Base-by-base conservation (phyloP, 2,329 filamentous ascomycete genomes). In the Cladophialophora immunda region DNA sequence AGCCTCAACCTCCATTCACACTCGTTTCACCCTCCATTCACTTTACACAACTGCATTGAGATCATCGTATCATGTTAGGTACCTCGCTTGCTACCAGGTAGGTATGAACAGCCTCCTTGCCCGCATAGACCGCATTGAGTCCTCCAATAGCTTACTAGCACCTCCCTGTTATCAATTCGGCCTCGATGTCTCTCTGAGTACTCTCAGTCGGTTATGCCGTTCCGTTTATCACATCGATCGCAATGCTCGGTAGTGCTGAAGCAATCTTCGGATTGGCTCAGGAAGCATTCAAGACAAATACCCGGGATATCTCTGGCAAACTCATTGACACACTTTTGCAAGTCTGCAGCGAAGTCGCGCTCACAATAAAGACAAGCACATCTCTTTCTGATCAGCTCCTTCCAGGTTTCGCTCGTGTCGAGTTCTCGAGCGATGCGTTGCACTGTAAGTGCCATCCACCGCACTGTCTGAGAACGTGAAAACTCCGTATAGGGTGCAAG, bases 211-310 rank as follows among this genome's bases (percentile, higher is more conserved):
- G 17, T 45, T 45, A 2, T 6, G 38, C n/a, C n/a, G n/a, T n/a
- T 4, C 9, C 38, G 17, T 45, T 45, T 9, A 15, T n/a, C n/a
- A 45, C 38, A 45, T 7, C 19, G 55, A 25, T 27, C 7, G 19
- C 34, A 58, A 19, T 11, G 1, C 32, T 27, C 34, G 34, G 3
- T 19, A 3, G 15, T 9, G 29, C n/a, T 58, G 15, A 41, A 27
- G 25, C 15, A 38, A 7, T 15, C 34, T 34, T 57, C 22, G 8
- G 13, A 3, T 15, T 22, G 25, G 29, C 29, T 25, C 17, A 59
- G 15, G 36, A 45, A 59, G 36, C 56, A 59, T 27, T 7, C 22
- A 19, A 59, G 56, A 19, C 56, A 59, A 19, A 59, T 59, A 3
- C 56, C 56, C 36, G 56, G 36, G 3, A 59, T 17, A 11, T 30